Evolutionary conservation across 768 basidiomycete genomes (phyloP).

Genomic region (Panaeolus cyanescens): DNA sequence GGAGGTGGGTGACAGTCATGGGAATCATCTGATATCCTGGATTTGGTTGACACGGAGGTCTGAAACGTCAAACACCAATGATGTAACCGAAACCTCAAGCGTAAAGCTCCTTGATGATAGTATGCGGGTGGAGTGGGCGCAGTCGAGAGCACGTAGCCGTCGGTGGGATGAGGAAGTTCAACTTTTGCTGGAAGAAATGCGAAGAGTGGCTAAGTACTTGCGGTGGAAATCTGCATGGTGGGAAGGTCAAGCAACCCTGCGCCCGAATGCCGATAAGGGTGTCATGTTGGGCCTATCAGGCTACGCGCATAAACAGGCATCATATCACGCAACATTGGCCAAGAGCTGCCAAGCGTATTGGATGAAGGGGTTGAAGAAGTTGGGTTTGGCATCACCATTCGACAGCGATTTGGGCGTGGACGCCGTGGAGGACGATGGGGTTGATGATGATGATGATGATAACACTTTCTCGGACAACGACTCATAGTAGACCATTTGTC

Average conservation of each 20-base stretch:
- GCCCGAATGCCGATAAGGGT: neutral
- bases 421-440: too few relatives aligned
- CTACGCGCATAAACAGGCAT: slow-evolving; percentile 2
- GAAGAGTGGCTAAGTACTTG: neutral
- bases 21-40: slow-evolving; percentile 18
- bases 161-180: slow-evolving; percentile 13
- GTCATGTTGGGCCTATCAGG: neutral
- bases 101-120: slow-evolving; percentile 11
- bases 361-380: neutral
- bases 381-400: neutral
- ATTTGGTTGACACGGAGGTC: slow-evolving; percentile 25
- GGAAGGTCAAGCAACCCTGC: neutral
- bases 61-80: neutral
- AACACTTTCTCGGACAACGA: too few relatives aligned
- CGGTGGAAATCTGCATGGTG: slow-evolving; percentile 11
- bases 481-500: too few relatives aligned
- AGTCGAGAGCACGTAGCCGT: neutral
- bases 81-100: neutral
- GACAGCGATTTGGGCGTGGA: too few relatives aligned
- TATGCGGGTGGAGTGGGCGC: slow-evolving; percentile 13
- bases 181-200: slow-evolving; percentile 11
- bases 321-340: neutral
- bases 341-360: neutral
- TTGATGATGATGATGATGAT: too few relatives aligned
- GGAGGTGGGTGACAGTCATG: neutral